Conservation (phyloP, 1,139 yeast genomes). For the Yamadazyma jaroonii region DNA sequence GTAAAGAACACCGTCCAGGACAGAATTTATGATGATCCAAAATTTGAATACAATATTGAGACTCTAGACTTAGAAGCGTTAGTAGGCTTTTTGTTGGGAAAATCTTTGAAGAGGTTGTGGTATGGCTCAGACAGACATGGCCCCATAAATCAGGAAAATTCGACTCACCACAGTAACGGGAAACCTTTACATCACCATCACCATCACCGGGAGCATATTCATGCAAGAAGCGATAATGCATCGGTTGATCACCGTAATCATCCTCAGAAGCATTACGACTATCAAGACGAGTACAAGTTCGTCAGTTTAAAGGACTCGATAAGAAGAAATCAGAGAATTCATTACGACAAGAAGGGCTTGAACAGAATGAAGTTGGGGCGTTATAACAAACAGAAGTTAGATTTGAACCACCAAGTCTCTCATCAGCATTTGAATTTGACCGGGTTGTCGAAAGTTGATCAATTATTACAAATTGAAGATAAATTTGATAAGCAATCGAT, state of each 20-base stretch:
- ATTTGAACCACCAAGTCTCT: slow-evolving; percentile 6
- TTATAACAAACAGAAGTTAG: slow-evolving; percentile 3
- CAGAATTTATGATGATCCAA: slow-evolving; percentile 29
- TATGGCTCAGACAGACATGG: slow-evolving; percentile 18
- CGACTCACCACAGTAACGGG: neutral
- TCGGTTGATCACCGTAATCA: slow-evolving; percentile 3
- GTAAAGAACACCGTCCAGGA: slow-evolving; percentile 79
- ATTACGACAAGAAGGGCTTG: slow-evolving; percentile 34
- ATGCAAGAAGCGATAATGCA: neutral
- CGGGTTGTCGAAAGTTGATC: slow-evolving; percentile 9
- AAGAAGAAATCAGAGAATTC: slow-evolving; percentile 20
- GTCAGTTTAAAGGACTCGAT: slow-evolving; percentile 38
- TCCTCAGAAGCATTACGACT: slow-evolving; percentile 11
- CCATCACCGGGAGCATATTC: neutral
- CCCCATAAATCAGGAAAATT: neutral
- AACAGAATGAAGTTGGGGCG: slow-evolving; percentile 37
- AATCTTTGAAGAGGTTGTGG: slow-evolving; percentile 35
- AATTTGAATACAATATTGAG: slow-evolving; percentile 34
- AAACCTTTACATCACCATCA: neutral
- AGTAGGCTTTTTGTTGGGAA: slow-evolving; percentile 34
- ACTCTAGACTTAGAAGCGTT: slow-evolving; percentile 40
- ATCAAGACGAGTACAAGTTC: slow-evolving; percentile 25
- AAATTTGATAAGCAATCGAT: neutral
- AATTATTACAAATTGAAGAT: slow-evolving; percentile 5
- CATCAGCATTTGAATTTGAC: slow-evolving; percentile 5